These are phyloP conservation scores for Schoenoplectus triqueter DNA, from an alignment of 202 grass and related monocot genomes.

Conservation along the genomic window DNA sequence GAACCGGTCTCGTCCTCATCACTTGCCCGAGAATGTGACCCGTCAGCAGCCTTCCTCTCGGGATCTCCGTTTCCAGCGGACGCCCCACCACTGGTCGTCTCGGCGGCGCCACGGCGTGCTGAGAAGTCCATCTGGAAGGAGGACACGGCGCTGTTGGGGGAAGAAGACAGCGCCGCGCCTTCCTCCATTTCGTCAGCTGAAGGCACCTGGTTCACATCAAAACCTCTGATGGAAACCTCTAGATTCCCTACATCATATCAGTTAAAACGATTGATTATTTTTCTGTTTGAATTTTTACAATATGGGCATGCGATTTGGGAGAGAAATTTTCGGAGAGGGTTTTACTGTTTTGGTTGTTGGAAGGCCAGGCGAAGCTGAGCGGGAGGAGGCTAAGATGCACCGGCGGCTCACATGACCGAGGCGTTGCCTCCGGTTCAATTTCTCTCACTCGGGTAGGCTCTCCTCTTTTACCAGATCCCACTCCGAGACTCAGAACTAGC, in stretches of 20 bases:
- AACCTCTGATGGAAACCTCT: constrained; percentile 61
- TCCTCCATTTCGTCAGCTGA: constrained; percentile 49
- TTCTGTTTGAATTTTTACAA: neutral
- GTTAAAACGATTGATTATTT: neutral
- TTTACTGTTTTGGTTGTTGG: constrained; percentile 42
- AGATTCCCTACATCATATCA: constrained; percentile 50
- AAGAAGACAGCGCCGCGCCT: constrained; percentile 52
- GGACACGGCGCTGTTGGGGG: constrained; percentile 70
- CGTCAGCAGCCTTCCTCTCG: constrained; percentile 36
- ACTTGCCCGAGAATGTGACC: constrained; percentile 66
- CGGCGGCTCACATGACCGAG: constrained; percentile 42
- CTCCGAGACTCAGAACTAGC: constrained; percentile 60
- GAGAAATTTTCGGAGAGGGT: neutral
- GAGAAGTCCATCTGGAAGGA: constrained; percentile 78
- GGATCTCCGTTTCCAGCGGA: constrained; percentile 4
- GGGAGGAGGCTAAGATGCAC: constrained; percentile 65
- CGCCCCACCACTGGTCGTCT: neutral
- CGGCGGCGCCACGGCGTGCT: constrained; percentile 18
- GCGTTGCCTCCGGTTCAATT: neutral
- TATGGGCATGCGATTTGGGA: neutral
- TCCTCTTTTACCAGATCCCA: constrained; percentile 32
- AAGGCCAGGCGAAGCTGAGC: constrained; percentile 63
- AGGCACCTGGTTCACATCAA: constrained; percentile 83
- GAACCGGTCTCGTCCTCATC: constrained; percentile 84
- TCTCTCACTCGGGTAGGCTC: neutral